Evolutionary conservation across 2,329 filamentous ascomycete genomes (phyloP).

Genomic region (Rachicladosporium sp.): DNA sequence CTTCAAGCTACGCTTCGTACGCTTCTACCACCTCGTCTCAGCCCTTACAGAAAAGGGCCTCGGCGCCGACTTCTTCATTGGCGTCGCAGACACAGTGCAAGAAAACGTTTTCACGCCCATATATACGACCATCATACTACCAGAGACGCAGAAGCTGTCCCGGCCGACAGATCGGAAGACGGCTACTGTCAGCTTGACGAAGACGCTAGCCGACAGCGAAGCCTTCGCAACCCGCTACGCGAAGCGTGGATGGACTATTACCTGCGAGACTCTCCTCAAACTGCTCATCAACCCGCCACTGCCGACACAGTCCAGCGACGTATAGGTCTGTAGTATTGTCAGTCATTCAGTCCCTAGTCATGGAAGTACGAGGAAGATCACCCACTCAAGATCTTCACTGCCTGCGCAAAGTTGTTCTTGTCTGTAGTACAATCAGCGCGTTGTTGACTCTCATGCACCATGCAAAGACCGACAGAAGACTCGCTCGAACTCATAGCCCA

Average conservation of each 20-base stretch:
- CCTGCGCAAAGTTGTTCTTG: slow-evolving; percentile 5
- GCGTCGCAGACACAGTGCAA: slow-evolving; percentile 70
- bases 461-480: slow-evolving; percentile 56
- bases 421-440: neutral
- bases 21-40: slow-evolving; percentile 88
- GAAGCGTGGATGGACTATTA: slow-evolving; percentile 81
- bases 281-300: slow-evolving; percentile 82
- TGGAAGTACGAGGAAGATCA: no score
- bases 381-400: slow-evolving; percentile 1
- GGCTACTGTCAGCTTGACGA: slow-evolving; percentile 84
- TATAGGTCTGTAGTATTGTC: slow-evolving; percentile 56
- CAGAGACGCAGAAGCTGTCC: slow-evolving; percentile 76
- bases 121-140: slow-evolving; percentile 77
- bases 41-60: slow-evolving; percentile 69
- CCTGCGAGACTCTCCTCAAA: slow-evolving; percentile 78
- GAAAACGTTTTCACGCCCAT: slow-evolving; percentile 66
- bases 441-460: neutral
- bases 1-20: slow-evolving; percentile 75
- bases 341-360: slow-evolving; percentile 15
- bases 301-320: slow-evolving; percentile 48
- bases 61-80: slow-evolving; percentile 85
- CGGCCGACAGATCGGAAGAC: slow-evolving; percentile 84
- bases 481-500: slow-evolving; percentile 62
- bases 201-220: slow-evolving; percentile 75
- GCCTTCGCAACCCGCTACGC: slow-evolving; percentile 61